These are phyloP conservation scores for Nannochloropsis oceanica DNA, from an alignment of 108 stramenopile genomes.

Conservation along the genomic window DNA sequence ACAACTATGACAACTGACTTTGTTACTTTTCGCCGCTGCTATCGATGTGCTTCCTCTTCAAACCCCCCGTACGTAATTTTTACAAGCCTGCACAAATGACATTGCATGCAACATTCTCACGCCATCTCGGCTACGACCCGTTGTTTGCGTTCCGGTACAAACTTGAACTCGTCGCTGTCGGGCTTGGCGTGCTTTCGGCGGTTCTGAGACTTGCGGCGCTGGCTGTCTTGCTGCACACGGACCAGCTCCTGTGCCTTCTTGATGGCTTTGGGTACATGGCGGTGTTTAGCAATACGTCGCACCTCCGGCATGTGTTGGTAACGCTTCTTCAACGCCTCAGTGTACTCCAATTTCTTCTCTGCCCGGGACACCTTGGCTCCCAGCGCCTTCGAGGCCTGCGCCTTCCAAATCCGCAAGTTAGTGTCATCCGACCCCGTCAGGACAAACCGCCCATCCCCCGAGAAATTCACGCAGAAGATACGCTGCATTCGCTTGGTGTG, in stretches of 20 bases:
- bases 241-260: slow-evolving; percentile 66
- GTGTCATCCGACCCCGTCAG: slow-evolving; percentile 91
- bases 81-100: neutral
- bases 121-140: slow-evolving; percentile 24
- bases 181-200: slow-evolving; percentile 25
- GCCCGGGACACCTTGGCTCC: slow-evolving; percentile 68
- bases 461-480: slow-evolving; percentile 81
- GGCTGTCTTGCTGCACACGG: slow-evolving; percentile 72
- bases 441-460: slow-evolving; percentile 72
- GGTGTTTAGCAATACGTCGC: slow-evolving; percentile 57
- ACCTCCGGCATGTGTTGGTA: slow-evolving; percentile 72
- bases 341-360: slow-evolving; percentile 62
- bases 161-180: slow-evolving; percentile 3
- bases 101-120: neutral
- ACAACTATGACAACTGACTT: too few relatives aligned
- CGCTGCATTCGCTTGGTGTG: slow-evolving; percentile 98
- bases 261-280: slow-evolving; percentile 77
- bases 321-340: slow-evolving; percentile 56
- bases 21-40: too few relatives aligned
- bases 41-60: too few relatives aligned
- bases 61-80: neutral
- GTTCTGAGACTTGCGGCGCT: slow-evolving; percentile 65
- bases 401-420: slow-evolving; percentile 93
- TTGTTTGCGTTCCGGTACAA: slow-evolving; percentile 20
- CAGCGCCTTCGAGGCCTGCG: slow-evolving; percentile 68